phyloP scores from a whole-genome alignment of 192 early-diverging fungal species.

The Coemansia sp. region DNA sequence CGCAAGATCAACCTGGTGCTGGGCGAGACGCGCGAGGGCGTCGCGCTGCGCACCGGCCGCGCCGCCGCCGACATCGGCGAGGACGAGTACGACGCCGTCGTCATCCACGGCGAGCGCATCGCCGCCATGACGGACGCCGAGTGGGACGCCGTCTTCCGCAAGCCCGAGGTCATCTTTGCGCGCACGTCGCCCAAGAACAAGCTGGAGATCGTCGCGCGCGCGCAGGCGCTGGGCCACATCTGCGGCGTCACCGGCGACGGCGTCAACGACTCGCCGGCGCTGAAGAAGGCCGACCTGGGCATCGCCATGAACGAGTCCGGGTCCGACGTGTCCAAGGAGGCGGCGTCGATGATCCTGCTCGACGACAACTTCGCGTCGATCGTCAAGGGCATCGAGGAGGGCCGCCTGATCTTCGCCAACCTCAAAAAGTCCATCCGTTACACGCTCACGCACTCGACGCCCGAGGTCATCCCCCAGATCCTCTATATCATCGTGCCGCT shows the following conservation, averaged over 20 bases:
- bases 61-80: conserved; percentile 68
- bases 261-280: conserved; percentile 95
- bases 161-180: conserved; percentile 97
- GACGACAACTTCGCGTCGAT: conserved; percentile 99
- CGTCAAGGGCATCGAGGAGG: conserved; percentile 92
- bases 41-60: conserved; percentile 71
- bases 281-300: conserved; percentile 97
- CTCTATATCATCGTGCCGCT: conserved; percentile 87
- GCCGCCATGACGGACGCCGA: conserved; percentile 78
- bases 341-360: conserved; percentile 95
- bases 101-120: conserved; percentile 91
- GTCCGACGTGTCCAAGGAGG: conserved; percentile 96
- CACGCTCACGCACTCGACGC: conserved; percentile 89
- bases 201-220: conserved; percentile 93
- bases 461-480: conserved; percentile 87
- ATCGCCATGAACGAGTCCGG: conserved; percentile 97
- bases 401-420: conserved; percentile 94
- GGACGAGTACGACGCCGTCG: conserved; percentile 86
- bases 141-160: conserved; percentile 93
- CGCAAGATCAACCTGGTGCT: conserved; percentile 96
- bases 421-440: conserved; percentile 96
- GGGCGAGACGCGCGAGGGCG: conserved; percentile 80
- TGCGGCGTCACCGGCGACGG: conserved; percentile 98
- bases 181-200: conserved; percentile 97
- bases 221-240: conserved; percentile 92